Conservation (phyloP, 2,329 filamentous ascomycete species). For the Clarireedia paspali region DNA sequence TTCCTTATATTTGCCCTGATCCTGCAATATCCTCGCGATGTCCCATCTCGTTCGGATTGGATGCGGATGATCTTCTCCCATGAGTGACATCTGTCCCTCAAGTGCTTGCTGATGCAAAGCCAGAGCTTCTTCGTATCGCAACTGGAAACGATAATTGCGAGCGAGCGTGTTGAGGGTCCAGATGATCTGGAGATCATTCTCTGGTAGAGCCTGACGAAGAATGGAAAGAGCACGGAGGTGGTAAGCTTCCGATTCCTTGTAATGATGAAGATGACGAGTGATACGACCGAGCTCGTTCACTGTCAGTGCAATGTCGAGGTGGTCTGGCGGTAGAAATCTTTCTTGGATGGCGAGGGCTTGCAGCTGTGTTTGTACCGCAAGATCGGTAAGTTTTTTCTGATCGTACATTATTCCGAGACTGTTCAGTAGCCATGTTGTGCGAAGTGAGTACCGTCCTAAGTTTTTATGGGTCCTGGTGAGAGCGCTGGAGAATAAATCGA, state of each 20-base stretch:
- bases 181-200: not conserved
- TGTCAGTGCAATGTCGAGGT: constrained; percentile 2
- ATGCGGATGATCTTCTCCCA: constrained; percentile 5
- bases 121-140: not conserved
- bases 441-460: not conserved
- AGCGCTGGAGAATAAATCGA: not conserved
- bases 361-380: not conserved
- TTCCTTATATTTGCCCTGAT: not conserved
- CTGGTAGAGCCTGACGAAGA: not conserved
- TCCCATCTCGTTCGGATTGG: not conserved
- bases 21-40: not conserved
- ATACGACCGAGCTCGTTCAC: constrained; percentile 6
- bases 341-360: not conserved
- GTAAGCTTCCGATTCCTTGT: constrained; percentile 1
- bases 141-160: not conserved
- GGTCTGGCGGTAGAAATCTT: not conserved
- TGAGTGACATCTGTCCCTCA: not conserved
- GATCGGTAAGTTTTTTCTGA: not conserved
- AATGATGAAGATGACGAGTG: not conserved
- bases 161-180: constrained; percentile 6
- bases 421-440: constrained; percentile 2
- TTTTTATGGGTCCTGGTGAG: not conserved
- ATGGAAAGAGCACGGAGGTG: constrained; percentile 3
- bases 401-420: constrained; percentile 8
- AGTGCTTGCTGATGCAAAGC: not conserved